phyloP scores from a whole-genome alignment of 2,329 filamentous ascomycete genomes.

The Aspergillus viridinutans region DNA sequence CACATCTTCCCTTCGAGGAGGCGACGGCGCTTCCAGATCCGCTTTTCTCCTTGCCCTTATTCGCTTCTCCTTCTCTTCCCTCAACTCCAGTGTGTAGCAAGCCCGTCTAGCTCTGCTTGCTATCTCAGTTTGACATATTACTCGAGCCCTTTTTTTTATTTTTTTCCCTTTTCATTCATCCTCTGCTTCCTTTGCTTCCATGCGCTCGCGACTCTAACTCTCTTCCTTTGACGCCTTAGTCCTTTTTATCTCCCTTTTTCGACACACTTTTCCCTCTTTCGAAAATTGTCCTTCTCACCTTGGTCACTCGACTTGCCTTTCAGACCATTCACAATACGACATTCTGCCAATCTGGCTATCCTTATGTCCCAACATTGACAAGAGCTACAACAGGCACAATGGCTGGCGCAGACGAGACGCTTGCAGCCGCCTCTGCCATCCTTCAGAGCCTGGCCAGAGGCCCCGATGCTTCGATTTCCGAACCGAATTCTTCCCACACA shows the following conservation, averaged over 20 bases:
- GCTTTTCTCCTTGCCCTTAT: background rate
- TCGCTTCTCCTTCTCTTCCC: background rate
- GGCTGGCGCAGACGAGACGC: constrained; percentile 45
- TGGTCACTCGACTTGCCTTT: constrained; percentile 2
- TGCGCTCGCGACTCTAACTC: background rate
- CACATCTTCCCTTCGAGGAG: background rate
- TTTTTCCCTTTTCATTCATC: constrained; percentile 2
- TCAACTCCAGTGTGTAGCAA: background rate
- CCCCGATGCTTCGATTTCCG: constrained; percentile 10
- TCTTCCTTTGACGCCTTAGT: constrained; percentile 6
- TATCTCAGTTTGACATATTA: background rate
- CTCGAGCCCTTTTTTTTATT: background rate
- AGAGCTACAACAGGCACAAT: constrained; percentile 36
- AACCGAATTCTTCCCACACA: constrained; percentile 29
- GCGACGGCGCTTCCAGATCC: background rate
- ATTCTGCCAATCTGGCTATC: background rate
- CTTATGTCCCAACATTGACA: constrained; percentile 20
- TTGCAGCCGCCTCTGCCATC: constrained; percentile 44
- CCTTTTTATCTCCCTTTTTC: constrained; percentile 2
- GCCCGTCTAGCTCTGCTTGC: background rate
- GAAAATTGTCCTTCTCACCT: background rate
- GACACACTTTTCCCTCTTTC: constrained; percentile 1
- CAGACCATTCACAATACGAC: constrained; percentile 2
- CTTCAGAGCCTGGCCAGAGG: constrained; percentile 45
- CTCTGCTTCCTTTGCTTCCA: constrained; percentile 8